Conservation (phyloP, 305 asterid species). For the Solanum hybrid region DNA sequence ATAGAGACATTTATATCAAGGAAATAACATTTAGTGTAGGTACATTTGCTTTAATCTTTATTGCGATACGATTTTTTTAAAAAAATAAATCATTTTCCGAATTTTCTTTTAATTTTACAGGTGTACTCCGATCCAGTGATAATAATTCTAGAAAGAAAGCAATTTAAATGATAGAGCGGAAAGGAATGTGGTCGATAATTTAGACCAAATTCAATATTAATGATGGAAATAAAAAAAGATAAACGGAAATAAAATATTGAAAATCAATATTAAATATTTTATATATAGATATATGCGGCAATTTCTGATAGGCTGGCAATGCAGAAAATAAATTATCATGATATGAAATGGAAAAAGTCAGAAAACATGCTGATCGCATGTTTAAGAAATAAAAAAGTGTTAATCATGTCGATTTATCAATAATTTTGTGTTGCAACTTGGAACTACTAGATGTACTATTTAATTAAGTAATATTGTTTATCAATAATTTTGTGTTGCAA, state of each 20-base stretch:
- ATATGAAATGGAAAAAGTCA: not conserved
- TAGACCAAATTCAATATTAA: not conserved
- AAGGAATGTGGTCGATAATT: not conserved
- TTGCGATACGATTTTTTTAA: not conserved
- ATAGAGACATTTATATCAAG: not conserved
- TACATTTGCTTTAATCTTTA: too few species aligned
- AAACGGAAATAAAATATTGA: not conserved
- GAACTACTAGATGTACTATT: too few species aligned
- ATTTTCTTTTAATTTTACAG: not conserved
- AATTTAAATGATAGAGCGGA: not conserved
- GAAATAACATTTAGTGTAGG: not conserved
- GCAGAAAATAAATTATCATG: not conserved
- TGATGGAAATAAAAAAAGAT: too few species aligned
- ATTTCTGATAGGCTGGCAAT: not conserved
- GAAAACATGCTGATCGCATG: not conserved
- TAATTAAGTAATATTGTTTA: too few species aligned
- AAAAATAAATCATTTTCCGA: not conserved
- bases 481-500: not conserved
- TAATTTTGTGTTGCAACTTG: too few species aligned
- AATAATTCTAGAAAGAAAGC: not conserved
- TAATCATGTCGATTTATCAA: not conserved
- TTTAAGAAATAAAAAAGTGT: not conserved
- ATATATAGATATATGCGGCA: not conserved
- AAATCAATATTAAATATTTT: not conserved
- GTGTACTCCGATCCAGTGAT: not conserved